Conservation (phyloP, 2,329 filamentous ascomycete genomes). For the Arthroderma sp. region DNA sequence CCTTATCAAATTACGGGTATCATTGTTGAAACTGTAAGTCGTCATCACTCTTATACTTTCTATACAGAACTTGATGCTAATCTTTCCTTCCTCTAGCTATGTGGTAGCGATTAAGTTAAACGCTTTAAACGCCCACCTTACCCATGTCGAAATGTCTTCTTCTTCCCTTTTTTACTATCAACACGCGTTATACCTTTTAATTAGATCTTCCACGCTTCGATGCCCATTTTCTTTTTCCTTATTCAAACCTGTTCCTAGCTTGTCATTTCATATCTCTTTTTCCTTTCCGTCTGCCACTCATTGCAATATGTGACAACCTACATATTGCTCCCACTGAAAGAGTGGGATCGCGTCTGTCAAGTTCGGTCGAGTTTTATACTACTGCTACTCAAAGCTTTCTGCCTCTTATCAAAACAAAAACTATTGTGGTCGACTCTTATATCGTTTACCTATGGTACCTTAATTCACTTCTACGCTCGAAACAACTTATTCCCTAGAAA, state of each 20-base stretch:
- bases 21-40: conserved; percentile 56
- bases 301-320: not conserved
- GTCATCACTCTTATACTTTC: not conserved
- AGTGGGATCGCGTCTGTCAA: conserved; percentile 1
- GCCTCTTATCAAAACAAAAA: not conserved
- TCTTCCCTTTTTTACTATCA: not conserved
- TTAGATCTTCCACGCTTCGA: conserved; percentile 6
- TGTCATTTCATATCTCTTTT: not conserved
- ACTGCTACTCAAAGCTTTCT: not conserved
- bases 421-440: no score
- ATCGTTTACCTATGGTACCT: no score
- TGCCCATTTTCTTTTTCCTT: conserved; percentile 5
- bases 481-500: no score
- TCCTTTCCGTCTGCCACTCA: not conserved
- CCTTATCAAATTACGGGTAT: conserved; percentile 77
- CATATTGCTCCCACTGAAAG: conserved; percentile 4
- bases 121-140: conserved; percentile 12
- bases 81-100: conserved; percentile 20
- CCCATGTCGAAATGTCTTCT: conserved; percentile 15
- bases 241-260: not conserved
- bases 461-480: no score
- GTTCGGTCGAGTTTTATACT: not conserved
- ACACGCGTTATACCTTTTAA: not conserved
- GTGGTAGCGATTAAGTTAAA: conserved; percentile 29
- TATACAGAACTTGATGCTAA: not conserved